Conservation (phyloP, 495 filamentous ascomycete genomes). For the Poronia punctata region DNA sequence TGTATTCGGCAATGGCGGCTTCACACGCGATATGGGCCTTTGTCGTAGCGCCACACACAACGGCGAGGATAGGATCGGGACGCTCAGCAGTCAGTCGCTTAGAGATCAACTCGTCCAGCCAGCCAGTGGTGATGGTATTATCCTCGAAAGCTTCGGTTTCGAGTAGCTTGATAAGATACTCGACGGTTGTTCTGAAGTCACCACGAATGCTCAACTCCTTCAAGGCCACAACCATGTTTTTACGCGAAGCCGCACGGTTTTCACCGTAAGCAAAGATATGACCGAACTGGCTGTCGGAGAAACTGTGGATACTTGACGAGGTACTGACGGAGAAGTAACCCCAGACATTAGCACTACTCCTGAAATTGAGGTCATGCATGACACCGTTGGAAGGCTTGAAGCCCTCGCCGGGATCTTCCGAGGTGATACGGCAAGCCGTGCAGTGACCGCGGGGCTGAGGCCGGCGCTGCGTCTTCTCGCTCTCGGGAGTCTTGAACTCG, state of each 20-base stretch:
- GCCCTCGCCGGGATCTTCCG: slow-evolving; percentile 96
- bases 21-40: slow-evolving; percentile 94
- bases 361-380: slow-evolving; percentile 98
- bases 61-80: slow-evolving; percentile 82
- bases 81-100: slow-evolving; percentile 96
- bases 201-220: slow-evolving; percentile 99
- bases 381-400: slow-evolving; percentile 99
- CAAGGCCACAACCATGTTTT: slow-evolving; percentile 98
- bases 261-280: slow-evolving; percentile 99
- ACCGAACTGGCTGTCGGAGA: slow-evolving; percentile 98
- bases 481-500: slow-evolving; percentile 83
- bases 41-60: slow-evolving; percentile 89
- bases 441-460: slow-evolving; percentile 93
- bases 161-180: slow-evolving; percentile 97
- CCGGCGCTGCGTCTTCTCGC: slow-evolving; percentile 75
- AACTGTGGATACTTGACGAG: slow-evolving; percentile 94
- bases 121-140: slow-evolving; percentile 98
- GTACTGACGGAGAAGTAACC: slow-evolving; percentile 99
- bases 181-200: slow-evolving; percentile 97
- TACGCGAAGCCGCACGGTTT: slow-evolving; percentile 88
- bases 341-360: slow-evolving; percentile 97
- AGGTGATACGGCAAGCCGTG: slow-evolving; percentile 98
- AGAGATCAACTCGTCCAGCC: slow-evolving; percentile 97
- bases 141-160: slow-evolving; percentile 98
- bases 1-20: slow-evolving; percentile 77